phyloP scores from a whole-genome alignment of 1,284 basidiomycete genomes.

The Cutaneotrichosporon cavernicola region DNA sequence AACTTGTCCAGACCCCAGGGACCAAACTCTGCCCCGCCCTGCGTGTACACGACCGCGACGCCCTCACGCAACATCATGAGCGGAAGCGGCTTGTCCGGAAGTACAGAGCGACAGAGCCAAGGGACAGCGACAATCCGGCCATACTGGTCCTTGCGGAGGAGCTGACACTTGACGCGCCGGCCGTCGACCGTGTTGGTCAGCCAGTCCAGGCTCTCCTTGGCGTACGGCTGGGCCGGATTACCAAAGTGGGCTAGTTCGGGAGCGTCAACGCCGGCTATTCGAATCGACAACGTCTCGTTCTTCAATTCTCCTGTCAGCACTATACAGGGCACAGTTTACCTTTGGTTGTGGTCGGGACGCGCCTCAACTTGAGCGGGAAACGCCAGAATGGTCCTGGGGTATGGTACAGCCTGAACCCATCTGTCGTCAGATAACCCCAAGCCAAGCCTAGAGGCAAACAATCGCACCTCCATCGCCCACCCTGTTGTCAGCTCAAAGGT shows the following conservation, averaged over 20 bases:
- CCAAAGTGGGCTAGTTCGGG: constrained; percentile 83
- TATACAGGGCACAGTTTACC: constrained; percentile 53
- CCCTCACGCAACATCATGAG: constrained; percentile 76
- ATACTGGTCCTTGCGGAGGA: constrained; percentile 77
- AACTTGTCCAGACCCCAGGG: constrained; percentile 64
- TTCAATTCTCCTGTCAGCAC: constrained; percentile 60
- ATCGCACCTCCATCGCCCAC: constrained; percentile 66
- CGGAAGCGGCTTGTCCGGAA: constrained; percentile 61
- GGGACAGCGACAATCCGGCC: constrained; percentile 70
- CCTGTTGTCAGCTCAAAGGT: constrained; percentile 52
- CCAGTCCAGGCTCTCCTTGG: constrained; percentile 70
- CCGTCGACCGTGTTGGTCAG: constrained; percentile 62
- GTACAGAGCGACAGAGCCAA: constrained; percentile 52
- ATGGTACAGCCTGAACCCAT: constrained; percentile 66
- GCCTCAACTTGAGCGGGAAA: constrained; percentile 68
- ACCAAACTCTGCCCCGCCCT: constrained; percentile 75
- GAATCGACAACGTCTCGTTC: constrained; percentile 74
- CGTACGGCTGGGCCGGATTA: constrained; percentile 67
- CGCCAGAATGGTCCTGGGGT: constrained; percentile 71
- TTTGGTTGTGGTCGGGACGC: constrained; percentile 62
- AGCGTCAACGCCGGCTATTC: constrained; percentile 83
- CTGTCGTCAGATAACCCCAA: constrained; percentile 47
- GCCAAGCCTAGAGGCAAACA: too few relatives aligned
- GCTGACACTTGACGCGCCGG: constrained; percentile 57
- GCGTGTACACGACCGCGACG: constrained; percentile 70